These are phyloP conservation scores for Anthracocystis walkeri DNA, from an alignment of 1,284 basidiomycete species.

Conservation along the genomic window DNA sequence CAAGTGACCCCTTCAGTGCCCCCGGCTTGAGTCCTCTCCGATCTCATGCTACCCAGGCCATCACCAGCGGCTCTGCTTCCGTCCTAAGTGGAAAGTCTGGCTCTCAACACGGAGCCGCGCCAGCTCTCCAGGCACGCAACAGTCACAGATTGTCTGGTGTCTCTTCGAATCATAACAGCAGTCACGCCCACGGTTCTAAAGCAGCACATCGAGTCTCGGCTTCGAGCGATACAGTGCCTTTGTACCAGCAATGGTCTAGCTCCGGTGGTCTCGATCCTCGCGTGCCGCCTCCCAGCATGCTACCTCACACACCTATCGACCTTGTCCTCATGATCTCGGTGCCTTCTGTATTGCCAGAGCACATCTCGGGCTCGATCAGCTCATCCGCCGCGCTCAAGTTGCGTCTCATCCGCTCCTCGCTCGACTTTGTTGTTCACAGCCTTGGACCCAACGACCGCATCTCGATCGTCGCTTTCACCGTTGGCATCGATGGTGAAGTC, in stretches of 20 bases:
- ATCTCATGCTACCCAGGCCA: slow-evolving; percentile 9
- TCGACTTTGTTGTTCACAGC: slow-evolving; percentile 61
- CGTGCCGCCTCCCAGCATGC: slow-evolving; percentile 55
- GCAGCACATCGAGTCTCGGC: slow-evolving; percentile 21
- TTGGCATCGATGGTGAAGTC: slow-evolving; percentile 59
- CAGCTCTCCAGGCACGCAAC: slow-evolving; percentile 27
- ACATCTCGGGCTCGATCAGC: slow-evolving; percentile 73
- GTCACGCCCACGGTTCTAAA: slow-evolving; percentile 20
- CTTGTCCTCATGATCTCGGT: slow-evolving; percentile 90
- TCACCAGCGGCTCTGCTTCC: slow-evolving; percentile 40
- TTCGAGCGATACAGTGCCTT: slow-evolving; percentile 33
- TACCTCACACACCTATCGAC: slow-evolving; percentile 88
- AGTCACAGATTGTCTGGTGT: slow-evolving; percentile 31
- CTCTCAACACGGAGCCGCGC: slow-evolving; percentile 24
- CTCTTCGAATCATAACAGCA: slow-evolving; percentile 42
- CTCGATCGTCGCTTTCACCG: slow-evolving; percentile 58
- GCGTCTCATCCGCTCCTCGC: slow-evolving; percentile 60
- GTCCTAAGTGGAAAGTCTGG: slow-evolving; percentile 53
- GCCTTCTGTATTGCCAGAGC: slow-evolving; percentile 71
- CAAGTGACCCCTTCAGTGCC: slow-evolving; percentile 1
- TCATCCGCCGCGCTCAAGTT: slow-evolving; percentile 76
- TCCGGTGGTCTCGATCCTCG: slow-evolving; percentile 63
- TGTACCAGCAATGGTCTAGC: slow-evolving; percentile 60
- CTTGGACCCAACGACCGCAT: slow-evolving; percentile 63
- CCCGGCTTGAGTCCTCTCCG: slow-evolving; percentile 21